Evolutionary conservation across 805 yeast genomes (phyloP).

Genomic region (Peterozyma xylosa): DNA sequence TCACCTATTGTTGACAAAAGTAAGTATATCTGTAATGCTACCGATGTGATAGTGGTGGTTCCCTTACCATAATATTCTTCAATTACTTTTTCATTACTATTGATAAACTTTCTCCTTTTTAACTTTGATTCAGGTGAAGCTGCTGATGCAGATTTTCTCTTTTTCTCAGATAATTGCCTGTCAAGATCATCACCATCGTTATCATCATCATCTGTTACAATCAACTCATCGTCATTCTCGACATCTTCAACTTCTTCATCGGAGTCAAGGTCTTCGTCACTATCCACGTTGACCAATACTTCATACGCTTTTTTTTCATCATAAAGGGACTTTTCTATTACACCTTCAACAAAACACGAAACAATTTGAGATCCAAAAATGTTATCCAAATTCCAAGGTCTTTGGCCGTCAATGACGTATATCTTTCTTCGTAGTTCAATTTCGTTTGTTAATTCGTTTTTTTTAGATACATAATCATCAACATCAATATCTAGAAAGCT

Average conservation of each 20-base stretch:
- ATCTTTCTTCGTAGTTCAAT: slow-evolving; percentile 41
- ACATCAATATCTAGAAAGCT: slow-evolving; percentile 59
- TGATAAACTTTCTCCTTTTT: slow-evolving; percentile 31
- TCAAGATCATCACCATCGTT: slow-evolving; percentile 22
- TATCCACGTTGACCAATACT: slow-evolving; percentile 32
- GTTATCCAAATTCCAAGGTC: slow-evolving; percentile 97
- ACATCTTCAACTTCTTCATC: slow-evolving; percentile 29
- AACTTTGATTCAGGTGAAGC: slow-evolving; percentile 22
- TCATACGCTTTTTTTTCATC: slow-evolving; percentile 59
- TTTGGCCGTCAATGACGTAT: slow-evolving; percentile 82
- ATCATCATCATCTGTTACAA: slow-evolving; percentile 23
- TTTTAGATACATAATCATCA: slow-evolving; percentile 35
- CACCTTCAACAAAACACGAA: slow-evolving; percentile 83
- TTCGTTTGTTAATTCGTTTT: slow-evolving; percentile 18
- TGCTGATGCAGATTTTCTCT: slow-evolving; percentile 23
- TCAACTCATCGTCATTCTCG: slow-evolving; percentile 21
- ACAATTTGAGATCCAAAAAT: slow-evolving; percentile 76
- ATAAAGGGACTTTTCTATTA: slow-evolving; percentile 48
- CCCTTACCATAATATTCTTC: slow-evolving; percentile 84
- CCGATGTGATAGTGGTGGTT: slow-evolving; percentile 64
- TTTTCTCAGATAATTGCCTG: slow-evolving; percentile 20
- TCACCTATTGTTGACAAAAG: slow-evolving; percentile 78
- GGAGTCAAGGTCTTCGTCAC: slow-evolving; percentile 27
- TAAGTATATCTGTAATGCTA: slow-evolving; percentile 75
- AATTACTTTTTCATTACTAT: slow-evolving; percentile 43